These are phyloP conservation scores for Radiomyces spectabilis DNA, from an alignment of 192 early-diverging fungal species.

Conservation along the genomic window DNA sequence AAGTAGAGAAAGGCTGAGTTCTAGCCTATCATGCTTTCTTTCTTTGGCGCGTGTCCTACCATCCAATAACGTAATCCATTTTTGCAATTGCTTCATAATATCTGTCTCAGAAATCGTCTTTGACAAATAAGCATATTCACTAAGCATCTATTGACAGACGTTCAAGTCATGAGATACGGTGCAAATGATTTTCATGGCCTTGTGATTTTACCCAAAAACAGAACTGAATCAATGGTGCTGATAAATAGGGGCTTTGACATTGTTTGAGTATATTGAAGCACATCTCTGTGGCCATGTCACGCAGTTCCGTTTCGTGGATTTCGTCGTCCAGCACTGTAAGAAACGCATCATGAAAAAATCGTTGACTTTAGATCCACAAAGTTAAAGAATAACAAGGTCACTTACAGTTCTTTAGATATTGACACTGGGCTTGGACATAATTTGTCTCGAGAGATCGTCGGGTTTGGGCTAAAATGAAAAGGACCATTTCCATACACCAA, in stretches of 20 bases:
- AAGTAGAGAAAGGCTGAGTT: not conserved
- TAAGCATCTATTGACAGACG: conserved; percentile 6
- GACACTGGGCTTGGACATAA: conserved; percentile 9
- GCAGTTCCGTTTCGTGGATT: conserved; percentile 4
- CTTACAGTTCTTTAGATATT: conserved; percentile 5
- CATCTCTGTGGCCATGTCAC: conserved; percentile 1
- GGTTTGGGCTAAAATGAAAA: not conserved
- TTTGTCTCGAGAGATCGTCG: not conserved
- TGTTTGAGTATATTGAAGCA: conserved; percentile 1
- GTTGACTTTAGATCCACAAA: not conserved
- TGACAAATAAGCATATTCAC: conserved; percentile 17
- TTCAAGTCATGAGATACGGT: not conserved
- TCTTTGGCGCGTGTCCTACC: conserved; percentile 1
- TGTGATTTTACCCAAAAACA: conserved; percentile 9
- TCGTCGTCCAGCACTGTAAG: conserved; percentile 3
- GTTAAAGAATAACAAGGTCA: not conserved
- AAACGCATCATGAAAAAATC: too few species aligned
- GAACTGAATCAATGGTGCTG: conserved; percentile 6
- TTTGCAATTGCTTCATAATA: conserved; percentile 13
- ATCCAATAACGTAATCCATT: conserved; percentile 10
- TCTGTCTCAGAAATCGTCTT: conserved; percentile 2
- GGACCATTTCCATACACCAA: conserved; percentile 4
- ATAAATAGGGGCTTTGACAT: not conserved
- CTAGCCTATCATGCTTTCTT: not conserved
- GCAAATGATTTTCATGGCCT: not conserved